phyloP scores from a whole-genome alignment of 2,329 filamentous ascomycete species.

The Acephala macrosclerotiorum region DNA sequence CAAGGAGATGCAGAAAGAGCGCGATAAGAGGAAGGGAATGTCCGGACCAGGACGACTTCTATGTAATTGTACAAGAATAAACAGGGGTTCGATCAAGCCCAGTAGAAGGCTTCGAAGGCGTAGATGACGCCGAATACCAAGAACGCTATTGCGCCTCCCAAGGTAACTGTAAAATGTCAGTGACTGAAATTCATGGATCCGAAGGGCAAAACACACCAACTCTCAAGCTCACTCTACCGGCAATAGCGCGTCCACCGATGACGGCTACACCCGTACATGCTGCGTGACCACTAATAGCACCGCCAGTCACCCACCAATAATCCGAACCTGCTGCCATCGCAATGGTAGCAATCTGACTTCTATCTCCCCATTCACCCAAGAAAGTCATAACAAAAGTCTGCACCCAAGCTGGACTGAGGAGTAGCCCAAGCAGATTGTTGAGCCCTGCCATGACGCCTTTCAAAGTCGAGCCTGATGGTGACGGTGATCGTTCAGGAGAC shows the following conservation, averaged over 20 bases:
- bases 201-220: constrained; percentile 74
- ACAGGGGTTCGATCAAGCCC: constrained; percentile 41
- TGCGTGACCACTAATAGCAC: constrained; percentile 84
- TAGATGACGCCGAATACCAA: constrained; percentile 93
- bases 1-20: constrained; percentile 10
- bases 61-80: constrained; percentile 27
- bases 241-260: constrained; percentile 89
- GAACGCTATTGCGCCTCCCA: constrained; percentile 91
- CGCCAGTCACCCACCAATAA: constrained; percentile 98
- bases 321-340: constrained; percentile 98
- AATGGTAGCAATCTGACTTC: constrained; percentile 97
- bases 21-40: constrained; percentile 13
- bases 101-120: constrained; percentile 78
- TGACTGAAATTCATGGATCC: constrained; percentile 22
- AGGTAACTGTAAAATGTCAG: constrained; percentile 71
- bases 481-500: constrained; percentile 65
- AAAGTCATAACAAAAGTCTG: constrained; percentile 99
- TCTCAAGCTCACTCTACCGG: constrained; percentile 91
- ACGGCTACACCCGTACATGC: constrained; percentile 93
- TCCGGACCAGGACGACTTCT: constrained; percentile 19
- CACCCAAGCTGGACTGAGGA: constrained; percentile 96
- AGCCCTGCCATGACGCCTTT: constrained; percentile 67
- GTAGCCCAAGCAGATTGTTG: constrained; percentile 84
- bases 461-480: constrained; percentile 49
- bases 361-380: constrained; percentile 96